These are phyloP conservation scores for Fusarium keratoplasticum DNA, from an alignment of 2,329 filamentous ascomycete species.

Conservation along the genomic window DNA sequence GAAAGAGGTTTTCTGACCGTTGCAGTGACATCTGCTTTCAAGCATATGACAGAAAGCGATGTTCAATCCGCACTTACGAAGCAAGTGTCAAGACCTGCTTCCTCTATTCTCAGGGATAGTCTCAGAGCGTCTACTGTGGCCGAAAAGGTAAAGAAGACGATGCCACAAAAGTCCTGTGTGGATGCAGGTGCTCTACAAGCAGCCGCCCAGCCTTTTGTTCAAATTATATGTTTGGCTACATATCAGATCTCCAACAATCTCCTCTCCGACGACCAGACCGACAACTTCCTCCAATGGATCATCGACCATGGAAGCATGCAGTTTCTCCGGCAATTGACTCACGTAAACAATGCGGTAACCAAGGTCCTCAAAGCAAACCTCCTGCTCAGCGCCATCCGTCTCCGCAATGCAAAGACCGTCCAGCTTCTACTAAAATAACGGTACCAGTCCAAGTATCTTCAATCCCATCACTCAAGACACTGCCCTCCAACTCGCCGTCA, in stretches of 20 bases:
- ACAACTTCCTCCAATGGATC: not conserved
- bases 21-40: not conserved
- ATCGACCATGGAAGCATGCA: not conserved
- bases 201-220: not conserved
- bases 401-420: not conserved
- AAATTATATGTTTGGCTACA: not conserved
- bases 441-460: fast-evolving
- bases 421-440: not conserved
- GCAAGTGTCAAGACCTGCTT: too few species aligned
- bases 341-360: not conserved
- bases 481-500: not conserved
- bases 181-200: not conserved
- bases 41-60: not conserved
- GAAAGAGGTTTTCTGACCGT: not conserved
- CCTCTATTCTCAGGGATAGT: too few species aligned
- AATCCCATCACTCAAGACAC: not conserved
- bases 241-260: not conserved
- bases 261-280: not conserved
- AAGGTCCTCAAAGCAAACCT: not conserved
- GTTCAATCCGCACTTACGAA: not conserved
- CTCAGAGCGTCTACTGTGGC: too few species aligned
- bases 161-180: not conserved
- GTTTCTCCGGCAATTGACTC: not conserved
- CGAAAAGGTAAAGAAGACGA: not conserved
- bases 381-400: not conserved